Evolutionary conservation across 2,329 filamentous ascomycete species (phyloP).

Genomic region (Raffaelea arxii): DNA sequence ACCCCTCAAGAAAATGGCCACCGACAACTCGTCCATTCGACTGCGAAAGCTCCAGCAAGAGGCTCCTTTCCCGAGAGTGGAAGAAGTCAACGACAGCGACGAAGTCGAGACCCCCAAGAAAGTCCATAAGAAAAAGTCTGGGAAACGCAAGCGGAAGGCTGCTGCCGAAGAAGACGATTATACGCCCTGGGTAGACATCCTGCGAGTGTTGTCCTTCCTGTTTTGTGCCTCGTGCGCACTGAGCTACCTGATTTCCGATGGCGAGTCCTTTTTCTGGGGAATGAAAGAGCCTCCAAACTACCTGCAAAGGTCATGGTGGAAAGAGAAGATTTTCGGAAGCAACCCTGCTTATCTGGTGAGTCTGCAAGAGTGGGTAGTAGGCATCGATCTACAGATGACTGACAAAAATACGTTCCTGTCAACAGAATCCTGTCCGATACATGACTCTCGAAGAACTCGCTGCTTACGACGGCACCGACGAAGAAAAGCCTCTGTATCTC

Average conservation of each 20-base stretch:
- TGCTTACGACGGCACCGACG: conserved; percentile 68
- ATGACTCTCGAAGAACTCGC: conserved; percentile 69
- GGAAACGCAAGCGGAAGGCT: conserved; percentile 14
- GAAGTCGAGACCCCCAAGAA: conserved; percentile 15
- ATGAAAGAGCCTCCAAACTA: conserved; percentile 52
- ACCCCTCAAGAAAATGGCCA: background rate
- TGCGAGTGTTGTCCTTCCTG: conserved; percentile 60
- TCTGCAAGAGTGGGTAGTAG: no score
- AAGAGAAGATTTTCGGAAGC: conserved; percentile 48
- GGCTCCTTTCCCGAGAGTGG: background rate
- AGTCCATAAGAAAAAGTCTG: conserved; percentile 15
- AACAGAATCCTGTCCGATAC: conserved; percentile 48
- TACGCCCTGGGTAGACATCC: conserved; percentile 50
- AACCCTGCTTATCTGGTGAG: no score
- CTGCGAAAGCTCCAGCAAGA: conserved; percentile 10
- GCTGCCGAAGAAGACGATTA: conserved; percentile 55
- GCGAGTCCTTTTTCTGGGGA: conserved; percentile 61
- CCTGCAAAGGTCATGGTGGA: conserved; percentile 47
- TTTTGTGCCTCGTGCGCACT: conserved; percentile 56
- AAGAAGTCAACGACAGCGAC: background rate
- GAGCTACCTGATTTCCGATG: conserved; percentile 67
- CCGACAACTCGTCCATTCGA: background rate
- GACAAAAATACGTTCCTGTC: no score
- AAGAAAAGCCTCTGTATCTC: conserved; percentile 72
- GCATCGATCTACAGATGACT: no score